These are phyloP conservation scores for Mrakia frigida DNA, from an alignment of 768 basidiomycete species.

Conservation along the genomic window DNA sequence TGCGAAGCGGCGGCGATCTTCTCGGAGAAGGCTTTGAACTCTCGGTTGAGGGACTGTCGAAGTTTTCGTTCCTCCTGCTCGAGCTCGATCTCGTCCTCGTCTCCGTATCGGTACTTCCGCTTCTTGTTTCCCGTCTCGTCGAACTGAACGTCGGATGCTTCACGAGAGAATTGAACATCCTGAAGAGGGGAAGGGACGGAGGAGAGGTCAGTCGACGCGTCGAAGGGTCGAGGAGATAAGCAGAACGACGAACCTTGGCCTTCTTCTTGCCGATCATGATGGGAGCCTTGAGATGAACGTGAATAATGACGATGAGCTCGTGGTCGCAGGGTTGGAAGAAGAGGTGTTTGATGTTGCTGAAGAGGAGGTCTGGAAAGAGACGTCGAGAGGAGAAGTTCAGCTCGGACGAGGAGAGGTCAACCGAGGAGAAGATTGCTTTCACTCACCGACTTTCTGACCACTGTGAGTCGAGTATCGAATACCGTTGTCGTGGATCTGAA, in stretches of 20 bases:
- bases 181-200: slow-evolving; percentile 41
- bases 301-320: slow-evolving; percentile 88
- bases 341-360: slow-evolving; percentile 94
- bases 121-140: slow-evolving; percentile 99
- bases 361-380: slow-evolving; percentile 67
- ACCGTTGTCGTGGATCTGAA: slow-evolving; percentile 97
- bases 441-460: slow-evolving; percentile 84
- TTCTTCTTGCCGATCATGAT: slow-evolving; percentile 99
- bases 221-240: too few species aligned
- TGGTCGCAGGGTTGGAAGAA: slow-evolving; percentile 99
- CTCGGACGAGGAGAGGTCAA: neutral
- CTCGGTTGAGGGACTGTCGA: slow-evolving; percentile 80
- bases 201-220: too few species aligned
- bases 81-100: slow-evolving; percentile 98
- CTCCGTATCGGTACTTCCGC: slow-evolving; percentile 91
- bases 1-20: slow-evolving; percentile 85
- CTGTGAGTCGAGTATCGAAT: slow-evolving; percentile 82
- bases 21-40: slow-evolving; percentile 88
- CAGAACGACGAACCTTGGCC: slow-evolving; percentile 61
- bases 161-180: slow-evolving; percentile 98
- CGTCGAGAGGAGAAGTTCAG: neutral
- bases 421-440: neutral
- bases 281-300: slow-evolving; percentile 85
- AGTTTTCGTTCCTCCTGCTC: slow-evolving; percentile 95
- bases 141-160: slow-evolving; percentile 94